Base-by-base conservation (phyloP, 2,329 filamentous ascomycete genomes). In the Colletotrichum orchidophilum region DNA sequence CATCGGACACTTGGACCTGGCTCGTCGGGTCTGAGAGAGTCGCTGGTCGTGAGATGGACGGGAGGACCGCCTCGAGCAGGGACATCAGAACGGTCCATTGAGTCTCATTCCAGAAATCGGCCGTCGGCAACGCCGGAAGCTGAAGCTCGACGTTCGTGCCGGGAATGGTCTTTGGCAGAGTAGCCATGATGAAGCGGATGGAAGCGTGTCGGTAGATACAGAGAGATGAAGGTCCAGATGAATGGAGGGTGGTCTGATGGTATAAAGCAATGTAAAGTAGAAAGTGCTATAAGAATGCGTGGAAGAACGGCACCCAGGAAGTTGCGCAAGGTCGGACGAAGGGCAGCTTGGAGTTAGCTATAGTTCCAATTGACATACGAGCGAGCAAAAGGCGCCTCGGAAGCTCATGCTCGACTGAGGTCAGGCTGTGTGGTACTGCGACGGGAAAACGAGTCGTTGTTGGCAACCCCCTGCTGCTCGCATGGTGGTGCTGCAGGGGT, bases 1-100 rank as follows among this genome's bases (percentile, higher is more conserved):
- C 80, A 63, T 88, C 83, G 0, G 86, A 77, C 13, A 91, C 80
- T 18, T 78, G 78, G 18, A 89, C 79, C 70, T 87, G 83, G 39
- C 75, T 79, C 4, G 78, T 76, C 26, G 77, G 76, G 75, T 87
- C 83, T 13, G 77, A 76, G 24, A 79, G 75, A 24, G 78, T 75
- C 21, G 83, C 80, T 15, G 83, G 80, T 15, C 83, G 77, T 24
- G 83, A 84, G 72, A 93, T 84, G 24, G 90, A 86, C 2, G 92
- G 91, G 35, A 94, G 80, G 21, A 89, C 79, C n/a, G 86, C 87
- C 73, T 91, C 88, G 50, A 90, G 78, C 7, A 91, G 79, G 2
- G 88, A 82, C 74, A 86, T 82, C 52, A 91, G 76, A 2, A 86
- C 85, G 49, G 82, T 78, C 89, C 89, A 91, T 80, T 90, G 86